phyloP scores from a whole-genome alignment of 305 asterid genomes.

The Solanum hybrid region DNA sequence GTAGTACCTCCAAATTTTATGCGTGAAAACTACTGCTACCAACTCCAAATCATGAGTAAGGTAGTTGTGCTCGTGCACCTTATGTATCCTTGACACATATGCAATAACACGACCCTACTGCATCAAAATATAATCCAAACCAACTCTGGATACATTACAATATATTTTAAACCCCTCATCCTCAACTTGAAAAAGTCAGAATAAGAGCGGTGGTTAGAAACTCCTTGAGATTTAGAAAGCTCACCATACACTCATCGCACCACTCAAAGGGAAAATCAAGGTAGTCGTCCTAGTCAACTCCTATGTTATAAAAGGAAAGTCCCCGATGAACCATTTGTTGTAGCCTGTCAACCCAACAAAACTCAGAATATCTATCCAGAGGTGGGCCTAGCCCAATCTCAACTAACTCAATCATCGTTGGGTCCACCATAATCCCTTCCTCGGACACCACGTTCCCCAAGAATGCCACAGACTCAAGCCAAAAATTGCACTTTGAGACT shows the following conservation, averaged over 20 bases:
- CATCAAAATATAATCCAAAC: too few species aligned
- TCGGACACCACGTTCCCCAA: background rate
- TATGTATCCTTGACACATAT: background rate
- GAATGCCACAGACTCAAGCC: background rate
- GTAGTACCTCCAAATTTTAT: background rate
- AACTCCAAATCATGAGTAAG: background rate
- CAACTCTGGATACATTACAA: background rate
- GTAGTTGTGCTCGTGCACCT: background rate
- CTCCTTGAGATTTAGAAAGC: background rate
- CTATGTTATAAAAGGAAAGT: too few species aligned
- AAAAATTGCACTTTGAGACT: background rate
- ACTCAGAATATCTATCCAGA: background rate
- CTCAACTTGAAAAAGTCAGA: background rate
- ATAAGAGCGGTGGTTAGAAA: background rate
- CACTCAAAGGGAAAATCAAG: background rate
- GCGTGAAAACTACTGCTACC: background rate
- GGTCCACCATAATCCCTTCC: background rate
- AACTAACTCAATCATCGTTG: background rate
- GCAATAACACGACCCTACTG: background rate
- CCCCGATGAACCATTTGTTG: background rate
- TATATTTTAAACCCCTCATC: too few species aligned
- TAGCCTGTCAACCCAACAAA: background rate
- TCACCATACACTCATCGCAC: background rate
- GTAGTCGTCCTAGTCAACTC: background rate
- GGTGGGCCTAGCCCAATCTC: background rate